phyloP scores from a whole-genome alignment of 2,329 filamentous ascomycete species.

The Bipolaris oryzae region DNA sequence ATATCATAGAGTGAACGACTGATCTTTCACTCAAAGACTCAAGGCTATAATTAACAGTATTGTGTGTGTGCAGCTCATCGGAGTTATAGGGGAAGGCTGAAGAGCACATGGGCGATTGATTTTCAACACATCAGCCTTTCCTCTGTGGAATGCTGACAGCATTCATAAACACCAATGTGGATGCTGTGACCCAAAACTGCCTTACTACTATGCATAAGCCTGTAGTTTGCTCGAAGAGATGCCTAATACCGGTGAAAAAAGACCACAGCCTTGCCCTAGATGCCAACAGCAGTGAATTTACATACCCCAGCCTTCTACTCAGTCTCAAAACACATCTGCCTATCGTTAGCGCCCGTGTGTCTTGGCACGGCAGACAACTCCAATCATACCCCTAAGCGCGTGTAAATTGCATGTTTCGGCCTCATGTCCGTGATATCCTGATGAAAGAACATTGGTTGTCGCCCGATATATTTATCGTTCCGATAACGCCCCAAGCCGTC shows the following conservation, averaged over 20 bases:
- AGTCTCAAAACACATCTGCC: background rate
- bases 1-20: slow-evolving; percentile 55
- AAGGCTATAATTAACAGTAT: slow-evolving; percentile 64
- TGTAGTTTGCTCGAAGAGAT: slow-evolving; percentile 52
- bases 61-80: slow-evolving; percentile 60
- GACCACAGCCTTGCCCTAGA: slow-evolving; percentile 53
- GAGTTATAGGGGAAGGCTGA: slow-evolving; percentile 58
- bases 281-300: slow-evolving; percentile 44
- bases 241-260: slow-evolving; percentile 39
- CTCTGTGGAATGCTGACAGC: background rate
- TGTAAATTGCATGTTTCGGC: slow-evolving; percentile 18
- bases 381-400: slow-evolving; percentile 58
- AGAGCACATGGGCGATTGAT: slow-evolving; percentile 41
- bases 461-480: background rate
- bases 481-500: background rate
- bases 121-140: background rate
- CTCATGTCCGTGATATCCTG: slow-evolving; percentile 39
- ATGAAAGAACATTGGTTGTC: slow-evolving; percentile 36
- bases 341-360: background rate
- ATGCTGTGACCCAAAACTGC: slow-evolving; percentile 50
- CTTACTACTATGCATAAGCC: slow-evolving; percentile 50
- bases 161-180: slow-evolving; percentile 41
- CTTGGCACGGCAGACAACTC: slow-evolving; percentile 8
- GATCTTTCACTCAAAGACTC: slow-evolving; percentile 56
- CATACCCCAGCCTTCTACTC: background rate